These are phyloP conservation scores for Brasenia schreberi DNA, from an alignment of 164 flowering plant species.

Conservation along the genomic window DNA sequence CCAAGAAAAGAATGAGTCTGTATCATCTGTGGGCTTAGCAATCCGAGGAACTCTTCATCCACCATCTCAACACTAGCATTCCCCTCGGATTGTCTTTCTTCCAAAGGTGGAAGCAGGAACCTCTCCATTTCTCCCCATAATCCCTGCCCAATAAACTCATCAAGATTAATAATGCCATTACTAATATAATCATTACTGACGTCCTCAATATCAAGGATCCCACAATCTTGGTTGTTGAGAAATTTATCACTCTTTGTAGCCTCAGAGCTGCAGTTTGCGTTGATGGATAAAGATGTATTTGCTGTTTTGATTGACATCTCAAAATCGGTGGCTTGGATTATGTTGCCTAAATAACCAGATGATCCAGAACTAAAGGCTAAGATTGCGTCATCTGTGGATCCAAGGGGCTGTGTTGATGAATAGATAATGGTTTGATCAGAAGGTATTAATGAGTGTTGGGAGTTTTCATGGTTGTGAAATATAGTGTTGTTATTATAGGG, in stretches of 20 bases:
- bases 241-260: slow-evolving; percentile 5
- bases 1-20: slow-evolving; percentile 14
- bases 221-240: slow-evolving; percentile 2
- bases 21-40: slow-evolving; percentile 21
- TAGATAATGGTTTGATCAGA: background rate
- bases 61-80: slow-evolving; percentile 23
- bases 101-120: slow-evolving; percentile 16
- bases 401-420: slow-evolving; percentile 11
- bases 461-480: slow-evolving; percentile 8
- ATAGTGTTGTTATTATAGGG: slow-evolving; percentile 10
- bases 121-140: slow-evolving; percentile 16
- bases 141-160: slow-evolving; percentile 19
- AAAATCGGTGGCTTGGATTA: slow-evolving; percentile 62
- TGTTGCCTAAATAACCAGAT: slow-evolving; percentile 63
- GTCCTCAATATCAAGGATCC: slow-evolving; percentile 1
- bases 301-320: slow-evolving; percentile 24
- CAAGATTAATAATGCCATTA: slow-evolving; percentile 5
- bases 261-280: slow-evolving; percentile 2
- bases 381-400: slow-evolving; percentile 15
- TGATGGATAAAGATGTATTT: slow-evolving; percentile 5
- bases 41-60: slow-evolving; percentile 42
- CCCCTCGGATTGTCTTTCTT: slow-evolving; percentile 15
- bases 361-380: slow-evolving; percentile 38
- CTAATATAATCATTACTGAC: slow-evolving; percentile 4
- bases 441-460: background rate